phyloP scores from a whole-genome alignment of 2,329 filamentous ascomycete species.

The Colletotrichum camelliae region DNA sequence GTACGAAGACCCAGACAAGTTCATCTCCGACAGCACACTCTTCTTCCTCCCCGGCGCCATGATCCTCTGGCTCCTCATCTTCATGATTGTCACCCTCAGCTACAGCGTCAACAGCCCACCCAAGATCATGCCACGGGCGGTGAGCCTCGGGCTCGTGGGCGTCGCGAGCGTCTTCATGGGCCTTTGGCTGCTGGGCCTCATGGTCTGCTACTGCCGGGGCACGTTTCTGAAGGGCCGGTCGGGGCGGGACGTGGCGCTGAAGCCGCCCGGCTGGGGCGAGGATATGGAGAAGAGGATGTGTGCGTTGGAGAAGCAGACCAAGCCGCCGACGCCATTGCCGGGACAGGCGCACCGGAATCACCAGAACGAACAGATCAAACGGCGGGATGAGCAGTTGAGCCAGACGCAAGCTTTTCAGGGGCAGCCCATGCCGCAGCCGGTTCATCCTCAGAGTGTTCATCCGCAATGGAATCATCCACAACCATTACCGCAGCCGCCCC shows the following conservation, averaged over 20 bases:
- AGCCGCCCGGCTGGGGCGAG: background rate
- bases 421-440: background rate
- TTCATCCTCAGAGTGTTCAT: background rate
- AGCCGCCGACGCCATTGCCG: background rate
- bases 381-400: background rate
- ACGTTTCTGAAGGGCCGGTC: background rate
- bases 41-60: background rate
- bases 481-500: too few species aligned
- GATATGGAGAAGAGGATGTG: background rate
- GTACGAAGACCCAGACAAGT: background rate
- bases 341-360: background rate
- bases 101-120: conserved; percentile 2
- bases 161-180: background rate
- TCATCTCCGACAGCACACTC: conserved; percentile 7
- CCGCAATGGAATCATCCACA: background rate
- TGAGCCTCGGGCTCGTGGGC: background rate
- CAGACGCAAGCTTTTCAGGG: background rate
- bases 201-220: conserved; percentile 7
- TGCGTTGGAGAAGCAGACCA: background rate
- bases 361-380: background rate
- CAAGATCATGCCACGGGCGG: background rate
- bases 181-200: conserved; percentile 1
- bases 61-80: conserved; percentile 4
- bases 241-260: background rate
- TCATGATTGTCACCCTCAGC: conserved; percentile 7